These are phyloP conservation scores for Ulmus americana DNA, from an alignment of 331 rosid species.

Conservation along the genomic window DNA sequence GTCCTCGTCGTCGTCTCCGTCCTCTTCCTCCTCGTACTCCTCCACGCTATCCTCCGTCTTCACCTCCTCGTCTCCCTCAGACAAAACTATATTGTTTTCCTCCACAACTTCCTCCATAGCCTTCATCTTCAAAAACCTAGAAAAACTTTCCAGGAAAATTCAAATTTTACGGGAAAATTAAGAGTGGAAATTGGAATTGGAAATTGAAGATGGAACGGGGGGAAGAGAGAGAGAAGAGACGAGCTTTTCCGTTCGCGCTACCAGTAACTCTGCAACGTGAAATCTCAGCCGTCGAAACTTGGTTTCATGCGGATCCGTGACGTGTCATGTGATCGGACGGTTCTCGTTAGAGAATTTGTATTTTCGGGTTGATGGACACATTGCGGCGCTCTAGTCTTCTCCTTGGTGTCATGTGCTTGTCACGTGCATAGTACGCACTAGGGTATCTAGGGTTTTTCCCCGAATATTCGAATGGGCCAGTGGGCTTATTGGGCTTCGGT, in stretches of 20 bases:
- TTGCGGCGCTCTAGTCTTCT: constrained; percentile 56
- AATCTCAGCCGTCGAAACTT: constrained; percentile 51
- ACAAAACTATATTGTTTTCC: constrained; percentile 41
- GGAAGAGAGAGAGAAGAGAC: constrained; percentile 19
- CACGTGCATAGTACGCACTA: constrained; percentile 48
- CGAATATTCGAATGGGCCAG: not conserved
- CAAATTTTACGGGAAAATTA: not conserved
- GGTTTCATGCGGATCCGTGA: constrained; percentile 52
- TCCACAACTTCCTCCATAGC: constrained; percentile 41
- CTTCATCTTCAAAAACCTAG: constrained; percentile 46
- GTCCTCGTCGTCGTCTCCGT: constrained; percentile 32
- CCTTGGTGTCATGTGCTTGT: constrained; percentile 31
- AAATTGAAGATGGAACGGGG: constrained; percentile 21
- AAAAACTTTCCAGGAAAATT: constrained; percentile 13
- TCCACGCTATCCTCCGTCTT: constrained; percentile 24
- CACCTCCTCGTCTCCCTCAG: constrained; percentile 31
- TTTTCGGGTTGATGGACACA: constrained; percentile 19
- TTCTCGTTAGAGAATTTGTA: constrained; percentile 14
- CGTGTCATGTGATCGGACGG: constrained; percentile 58
- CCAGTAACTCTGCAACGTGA: constrained; percentile 59
- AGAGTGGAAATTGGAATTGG: constrained; percentile 23
- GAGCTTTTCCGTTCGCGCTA: constrained; percentile 57
- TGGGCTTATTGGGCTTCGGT: not conserved
- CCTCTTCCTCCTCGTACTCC: constrained; percentile 42
- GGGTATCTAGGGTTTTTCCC: constrained; percentile 27